Conservation (phyloP, 139 green algal genomes). For the Chlamydomonas sphaeroides region DNA sequence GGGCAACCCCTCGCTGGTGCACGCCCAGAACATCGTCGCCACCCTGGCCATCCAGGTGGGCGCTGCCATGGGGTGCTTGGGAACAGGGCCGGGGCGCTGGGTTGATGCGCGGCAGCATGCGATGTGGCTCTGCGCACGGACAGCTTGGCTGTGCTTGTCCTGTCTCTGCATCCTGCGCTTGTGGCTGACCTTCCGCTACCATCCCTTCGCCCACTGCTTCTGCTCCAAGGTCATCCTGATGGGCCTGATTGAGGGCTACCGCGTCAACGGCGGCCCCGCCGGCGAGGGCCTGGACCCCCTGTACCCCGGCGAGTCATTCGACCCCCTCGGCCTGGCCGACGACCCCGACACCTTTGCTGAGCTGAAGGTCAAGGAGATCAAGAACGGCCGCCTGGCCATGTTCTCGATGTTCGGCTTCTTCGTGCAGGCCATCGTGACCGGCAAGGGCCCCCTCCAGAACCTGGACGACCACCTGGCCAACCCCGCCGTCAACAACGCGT, state of each 20-base stretch:
- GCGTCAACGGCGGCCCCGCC: constrained; percentile 85
- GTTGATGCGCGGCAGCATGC: too few relatives aligned
- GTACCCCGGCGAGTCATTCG: constrained; percentile 92
- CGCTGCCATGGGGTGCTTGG: too few relatives aligned
- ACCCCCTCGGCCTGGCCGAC: constrained; percentile 96
- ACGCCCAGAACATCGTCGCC: constrained; percentile 95
- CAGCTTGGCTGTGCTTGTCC: neutral
- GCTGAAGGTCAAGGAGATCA: constrained; percentile 96
- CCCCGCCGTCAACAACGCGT: constrained; percentile 67
- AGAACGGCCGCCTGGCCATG: constrained; percentile 91
- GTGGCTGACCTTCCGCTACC: neutral
- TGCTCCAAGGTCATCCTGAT: constrained; percentile 81
- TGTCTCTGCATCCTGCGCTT: neutral
- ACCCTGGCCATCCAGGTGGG: constrained; percentile 89
- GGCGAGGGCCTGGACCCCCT: constrained; percentile 87
- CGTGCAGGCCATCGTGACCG: constrained; percentile 81
- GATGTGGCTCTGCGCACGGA: too few relatives aligned
- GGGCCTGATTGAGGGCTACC: constrained; percentile 93
- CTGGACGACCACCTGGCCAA: constrained; percentile 72
- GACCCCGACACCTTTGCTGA: constrained; percentile 87
- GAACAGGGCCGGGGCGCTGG: too few relatives aligned
- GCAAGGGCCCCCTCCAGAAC: constrained; percentile 71
- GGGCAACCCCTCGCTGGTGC: constrained; percentile 93
- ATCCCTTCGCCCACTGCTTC: neutral
- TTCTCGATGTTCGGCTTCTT: constrained; percentile 81